Conservation (phyloP, 768 basidiomycete species). For the Russula olivacea region DNA sequence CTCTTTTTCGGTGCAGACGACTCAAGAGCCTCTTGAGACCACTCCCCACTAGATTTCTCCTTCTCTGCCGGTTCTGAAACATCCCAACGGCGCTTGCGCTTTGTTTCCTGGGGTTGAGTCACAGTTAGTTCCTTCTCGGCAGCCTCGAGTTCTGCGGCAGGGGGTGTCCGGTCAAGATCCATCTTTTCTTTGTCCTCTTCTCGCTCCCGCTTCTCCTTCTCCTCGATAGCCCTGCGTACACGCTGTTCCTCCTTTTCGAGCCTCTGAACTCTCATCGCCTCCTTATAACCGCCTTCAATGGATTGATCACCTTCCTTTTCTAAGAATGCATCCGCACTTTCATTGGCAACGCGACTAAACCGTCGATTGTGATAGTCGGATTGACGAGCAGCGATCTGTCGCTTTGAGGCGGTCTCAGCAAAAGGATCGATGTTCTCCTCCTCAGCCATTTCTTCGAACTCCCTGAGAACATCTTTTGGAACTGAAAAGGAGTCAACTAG, state of each 20-base stretch:
- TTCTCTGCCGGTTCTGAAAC: slow-evolving; percentile 54
- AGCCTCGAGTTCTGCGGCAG: slow-evolving; percentile 69
- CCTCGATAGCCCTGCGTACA: slow-evolving; percentile 79
- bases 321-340: slow-evolving; percentile 74
- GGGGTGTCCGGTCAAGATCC: slow-evolving; percentile 90
- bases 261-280: slow-evolving; percentile 86
- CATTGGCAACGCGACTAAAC: slow-evolving; percentile 77
- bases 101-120: slow-evolving; percentile 39
- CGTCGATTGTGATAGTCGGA: slow-evolving; percentile 92
- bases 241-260: slow-evolving; percentile 91
- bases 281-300: slow-evolving; percentile 87
- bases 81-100: slow-evolving; percentile 82
- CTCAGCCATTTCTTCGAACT: slow-evolving; percentile 90
- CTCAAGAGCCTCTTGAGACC: slow-evolving; percentile 71
- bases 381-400: slow-evolving; percentile 90
- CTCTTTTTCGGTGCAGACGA: slow-evolving; percentile 81
- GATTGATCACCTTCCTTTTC: slow-evolving; percentile 60
- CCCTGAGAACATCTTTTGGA: slow-evolving; percentile 88
- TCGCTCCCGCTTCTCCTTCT: slow-evolving; percentile 73
- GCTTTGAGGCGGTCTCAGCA: slow-evolving; percentile 86
- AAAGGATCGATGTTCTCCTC: slow-evolving; percentile 90
- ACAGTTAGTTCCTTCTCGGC: slow-evolving; percentile 65
- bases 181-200: slow-evolving; percentile 71
- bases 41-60: slow-evolving; percentile 55
- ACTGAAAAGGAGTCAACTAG: slow-evolving; percentile 88